These are phyloP conservation scores for Myriosclerotinia duriaeana DNA, from an alignment of 2,329 filamentous ascomycete genomes.

Conservation along the genomic window DNA sequence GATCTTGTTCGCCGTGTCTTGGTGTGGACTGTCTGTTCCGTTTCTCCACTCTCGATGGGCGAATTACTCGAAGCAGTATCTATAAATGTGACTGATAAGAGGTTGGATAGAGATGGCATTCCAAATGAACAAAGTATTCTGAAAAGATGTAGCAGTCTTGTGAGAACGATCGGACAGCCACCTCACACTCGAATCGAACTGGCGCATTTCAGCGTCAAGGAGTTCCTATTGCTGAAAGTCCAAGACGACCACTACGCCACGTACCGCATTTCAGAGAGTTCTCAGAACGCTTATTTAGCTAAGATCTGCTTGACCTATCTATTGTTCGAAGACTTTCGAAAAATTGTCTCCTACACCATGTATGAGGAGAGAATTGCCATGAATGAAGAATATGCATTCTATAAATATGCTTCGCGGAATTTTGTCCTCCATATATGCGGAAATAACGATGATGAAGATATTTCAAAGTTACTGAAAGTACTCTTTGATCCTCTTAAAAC, in stretches of 20 bases:
- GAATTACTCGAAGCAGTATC: slow-evolving; percentile 29
- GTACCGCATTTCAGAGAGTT: background rate
- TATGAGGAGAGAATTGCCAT: background rate
- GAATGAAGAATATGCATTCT: background rate
- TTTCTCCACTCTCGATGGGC: slow-evolving; percentile 12
- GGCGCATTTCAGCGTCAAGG: slow-evolving; percentile 37
- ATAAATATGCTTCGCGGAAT: background rate
- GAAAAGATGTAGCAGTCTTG: slow-evolving; percentile 33
- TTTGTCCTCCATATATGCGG: background rate
- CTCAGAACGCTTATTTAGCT: background rate
- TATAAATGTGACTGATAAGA: slow-evolving; percentile 19
- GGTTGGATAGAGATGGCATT: slow-evolving; percentile 28
- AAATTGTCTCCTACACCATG: background rate
- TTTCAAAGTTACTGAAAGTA: background rate
- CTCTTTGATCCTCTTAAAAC: background rate
- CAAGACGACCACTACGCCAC: background rate
- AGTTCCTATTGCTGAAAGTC: slow-evolving; percentile 28
- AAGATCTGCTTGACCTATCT: background rate
- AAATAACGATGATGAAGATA: background rate
- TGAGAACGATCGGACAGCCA: slow-evolving; percentile 21
- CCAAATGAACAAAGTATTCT: slow-evolving; percentile 30
- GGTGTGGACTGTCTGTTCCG: slow-evolving; percentile 26
- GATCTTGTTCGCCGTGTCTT: slow-evolving; percentile 30
- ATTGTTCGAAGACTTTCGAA: background rate
- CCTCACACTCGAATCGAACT: slow-evolving; percentile 26